Percentiles rank a stretch among this genome's conserved stretches.
phyloP scores from a whole-genome alignment of 2,329 filamentous ascomycete species.

The Ophiosphaerella herpotricha region DNA sequence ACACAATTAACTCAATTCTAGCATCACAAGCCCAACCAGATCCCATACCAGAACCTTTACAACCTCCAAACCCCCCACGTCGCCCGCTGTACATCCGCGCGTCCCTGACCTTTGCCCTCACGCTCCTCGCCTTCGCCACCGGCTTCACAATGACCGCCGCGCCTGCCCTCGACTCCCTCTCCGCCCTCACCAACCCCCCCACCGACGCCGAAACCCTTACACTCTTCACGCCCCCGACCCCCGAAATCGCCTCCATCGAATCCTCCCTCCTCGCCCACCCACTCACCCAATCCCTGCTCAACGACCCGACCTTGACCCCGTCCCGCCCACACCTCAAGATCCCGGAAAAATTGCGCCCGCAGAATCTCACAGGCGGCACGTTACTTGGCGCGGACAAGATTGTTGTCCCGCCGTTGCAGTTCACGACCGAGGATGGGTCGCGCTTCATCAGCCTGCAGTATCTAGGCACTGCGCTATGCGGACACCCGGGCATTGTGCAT shows the following conservation, averaged over 20 bases:
- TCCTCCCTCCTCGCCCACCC: slow-evolving; percentile 76
- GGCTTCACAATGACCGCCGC: slow-evolving; percentile 64
- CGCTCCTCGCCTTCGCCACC: slow-evolving; percentile 54
- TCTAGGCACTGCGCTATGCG: slow-evolving; percentile 79
- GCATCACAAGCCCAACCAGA: slow-evolving; percentile 17
- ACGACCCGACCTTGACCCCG: slow-evolving; percentile 69
- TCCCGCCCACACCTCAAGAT: slow-evolving; percentile 87
- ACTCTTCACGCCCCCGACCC: slow-evolving; percentile 65
- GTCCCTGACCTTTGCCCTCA: slow-evolving; percentile 52
- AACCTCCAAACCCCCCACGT: slow-evolving; percentile 8
- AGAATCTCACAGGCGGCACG: slow-evolving; percentile 82
- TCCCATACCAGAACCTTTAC: slow-evolving; percentile 8
- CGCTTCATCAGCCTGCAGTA: slow-evolving; percentile 70
- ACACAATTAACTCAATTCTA: background rate
- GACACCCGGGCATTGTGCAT: slow-evolving; percentile 88
- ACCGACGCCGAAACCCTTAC: slow-evolving; percentile 74
- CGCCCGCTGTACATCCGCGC: slow-evolving; percentile 42
- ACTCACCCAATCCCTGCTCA: slow-evolving; percentile 70
- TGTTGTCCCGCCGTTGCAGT: slow-evolving; percentile 79
- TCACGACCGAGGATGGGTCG: slow-evolving; percentile 62
- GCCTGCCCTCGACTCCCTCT: slow-evolving; percentile 57
- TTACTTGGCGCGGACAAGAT: slow-evolving; percentile 76
- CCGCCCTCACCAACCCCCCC: slow-evolving; percentile 58
- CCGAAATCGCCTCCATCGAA: slow-evolving; percentile 64
- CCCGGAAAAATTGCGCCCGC: slow-evolving; percentile 67